Conservation (phyloP, 2,329 filamentous ascomycete species). For the Myriosclerotinia curreyana region DNA sequence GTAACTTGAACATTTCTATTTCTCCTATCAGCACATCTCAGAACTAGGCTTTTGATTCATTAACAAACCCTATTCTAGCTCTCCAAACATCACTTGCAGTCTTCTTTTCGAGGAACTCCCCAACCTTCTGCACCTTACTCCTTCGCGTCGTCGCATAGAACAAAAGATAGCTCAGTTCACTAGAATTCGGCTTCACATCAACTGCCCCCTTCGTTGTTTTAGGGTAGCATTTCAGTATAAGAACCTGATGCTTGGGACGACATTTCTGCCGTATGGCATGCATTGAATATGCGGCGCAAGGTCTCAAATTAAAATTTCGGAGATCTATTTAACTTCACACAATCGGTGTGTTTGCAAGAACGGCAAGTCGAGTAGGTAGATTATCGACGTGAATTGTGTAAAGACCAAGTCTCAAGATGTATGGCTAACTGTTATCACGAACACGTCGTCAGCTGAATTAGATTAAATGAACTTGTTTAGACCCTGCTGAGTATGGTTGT, state of each 20-base stretch:
- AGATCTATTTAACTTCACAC: slow-evolving; percentile 6
- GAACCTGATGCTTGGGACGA: slow-evolving; percentile 93
- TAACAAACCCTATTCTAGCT: slow-evolving; percentile 74
- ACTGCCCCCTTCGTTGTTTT: slow-evolving; percentile 85
- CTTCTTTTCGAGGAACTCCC: slow-evolving; percentile 90
- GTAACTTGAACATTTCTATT: slow-evolving; percentile 87
- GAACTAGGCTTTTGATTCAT: not conserved
- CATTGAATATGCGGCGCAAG: slow-evolving; percentile 44
- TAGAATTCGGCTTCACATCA: slow-evolving; percentile 93
- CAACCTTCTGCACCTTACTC: slow-evolving; percentile 95
- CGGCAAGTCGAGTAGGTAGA: not conserved
- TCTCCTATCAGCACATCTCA: slow-evolving; percentile 27
- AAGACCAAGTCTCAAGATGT: not conserved
- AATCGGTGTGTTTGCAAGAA: not conserved
- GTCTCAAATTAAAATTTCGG: slow-evolving; percentile 3
- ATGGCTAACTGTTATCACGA: slow-evolving; percentile 16
- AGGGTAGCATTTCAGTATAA: slow-evolving; percentile 95
- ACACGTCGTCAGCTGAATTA: slow-evolving; percentile 19
- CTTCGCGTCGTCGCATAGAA: slow-evolving; percentile 95
- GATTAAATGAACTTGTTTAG: slow-evolving; percentile 6
- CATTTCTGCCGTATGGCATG: slow-evolving; percentile 64
- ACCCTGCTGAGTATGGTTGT: slow-evolving; percentile 13
- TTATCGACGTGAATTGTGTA: not conserved
- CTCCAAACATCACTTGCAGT: slow-evolving; percentile 89
- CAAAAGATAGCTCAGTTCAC: slow-evolving; percentile 92